A percentile compares a stretch with the other conserved stretches of the same genome.
phyloP scores from a whole-genome alignment of 1,284 basidiomycete species.

The Hypsizygus ulmarius region DNA sequence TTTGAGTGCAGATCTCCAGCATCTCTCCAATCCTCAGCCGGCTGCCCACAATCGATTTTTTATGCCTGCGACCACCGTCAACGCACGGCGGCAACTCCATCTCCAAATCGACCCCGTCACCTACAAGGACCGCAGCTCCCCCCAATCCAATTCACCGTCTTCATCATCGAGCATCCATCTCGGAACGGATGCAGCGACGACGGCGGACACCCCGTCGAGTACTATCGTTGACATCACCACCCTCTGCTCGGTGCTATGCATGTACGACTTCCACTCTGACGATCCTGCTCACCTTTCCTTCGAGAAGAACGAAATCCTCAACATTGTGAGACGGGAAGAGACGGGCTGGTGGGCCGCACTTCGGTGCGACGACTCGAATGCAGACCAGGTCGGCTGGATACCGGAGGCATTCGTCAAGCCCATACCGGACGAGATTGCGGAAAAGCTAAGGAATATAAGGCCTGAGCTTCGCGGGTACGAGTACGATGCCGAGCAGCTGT shows the following conservation, averaged over 20 bases:
- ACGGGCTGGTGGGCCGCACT: slow-evolving; percentile 80
- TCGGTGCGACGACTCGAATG: slow-evolving; percentile 35
- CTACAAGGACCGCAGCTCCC: slow-evolving; percentile 25
- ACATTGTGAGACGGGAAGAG: slow-evolving; percentile 63
- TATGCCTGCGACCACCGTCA: slow-evolving; percentile 1
- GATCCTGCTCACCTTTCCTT: slow-evolving; percentile 65
- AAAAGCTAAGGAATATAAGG: slow-evolving; percentile 38
- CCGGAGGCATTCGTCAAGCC: slow-evolving; percentile 55
- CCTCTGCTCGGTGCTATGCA: slow-evolving; percentile 56
- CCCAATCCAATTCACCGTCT: slow-evolving; percentile 32
- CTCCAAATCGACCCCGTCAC: slow-evolving; percentile 51
- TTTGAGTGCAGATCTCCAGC: background rate
- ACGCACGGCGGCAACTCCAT: slow-evolving; percentile 40
- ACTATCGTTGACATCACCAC: slow-evolving; percentile 21
- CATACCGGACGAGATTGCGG: slow-evolving; percentile 44
- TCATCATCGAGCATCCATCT: slow-evolving; percentile 28
- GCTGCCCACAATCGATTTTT: background rate
- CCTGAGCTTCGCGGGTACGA: slow-evolving; percentile 44
- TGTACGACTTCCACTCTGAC: slow-evolving; percentile 61
- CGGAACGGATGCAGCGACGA: slow-evolving; percentile 21
- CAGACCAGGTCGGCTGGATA: slow-evolving; percentile 65
- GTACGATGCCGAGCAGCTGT: slow-evolving; percentile 45
- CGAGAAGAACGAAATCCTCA: slow-evolving; percentile 61
- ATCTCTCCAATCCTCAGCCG: background rate
- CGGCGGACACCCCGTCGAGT: slow-evolving; percentile 28